A percentile compares a stretch with the other conserved stretches of the same genome.
Evolutionary conservation across 192 early-diverging fungal species (phyloP).

Genomic region (Gonapodya sp.): DNA sequence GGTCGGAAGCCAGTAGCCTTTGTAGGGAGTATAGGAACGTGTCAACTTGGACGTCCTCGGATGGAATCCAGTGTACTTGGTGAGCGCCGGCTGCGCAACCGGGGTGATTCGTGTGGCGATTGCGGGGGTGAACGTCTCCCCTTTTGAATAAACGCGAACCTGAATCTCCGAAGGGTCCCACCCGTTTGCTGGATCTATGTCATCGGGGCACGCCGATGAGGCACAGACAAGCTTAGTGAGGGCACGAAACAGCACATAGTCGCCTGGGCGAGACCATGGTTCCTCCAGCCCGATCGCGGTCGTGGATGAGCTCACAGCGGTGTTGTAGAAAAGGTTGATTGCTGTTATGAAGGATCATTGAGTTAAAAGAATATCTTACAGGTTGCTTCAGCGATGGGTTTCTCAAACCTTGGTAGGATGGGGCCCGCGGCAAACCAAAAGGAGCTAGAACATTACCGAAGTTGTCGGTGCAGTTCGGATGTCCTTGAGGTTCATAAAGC

Average conservation of each 20-base stretch:
- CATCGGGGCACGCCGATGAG: neutral
- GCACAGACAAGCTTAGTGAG: neutral
- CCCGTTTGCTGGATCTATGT: neutral
- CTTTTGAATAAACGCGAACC: neutral
- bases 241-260: neutral
- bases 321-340: neutral
- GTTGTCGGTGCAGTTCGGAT: conserved; percentile 2
- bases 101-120: neutral
- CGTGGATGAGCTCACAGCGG: neutral
- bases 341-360: too few relatives aligned
- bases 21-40: neutral
- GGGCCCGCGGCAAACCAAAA: neutral
- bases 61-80: neutral
- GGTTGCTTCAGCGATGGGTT: too few relatives aligned
- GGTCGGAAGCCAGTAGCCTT: neutral
- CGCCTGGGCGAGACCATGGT: neutral
- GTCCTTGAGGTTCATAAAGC: too few relatives aligned
- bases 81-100: neutral
- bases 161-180: neutral
- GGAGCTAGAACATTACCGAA: neutral
- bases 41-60: neutral
- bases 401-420: neutral
- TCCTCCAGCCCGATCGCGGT: neutral
- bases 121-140: neutral
- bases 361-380: too few relatives aligned